Evolutionary conservation across 805 yeast genomes (phyloP).

Genomic region (Candida taoyuanica): DNA sequence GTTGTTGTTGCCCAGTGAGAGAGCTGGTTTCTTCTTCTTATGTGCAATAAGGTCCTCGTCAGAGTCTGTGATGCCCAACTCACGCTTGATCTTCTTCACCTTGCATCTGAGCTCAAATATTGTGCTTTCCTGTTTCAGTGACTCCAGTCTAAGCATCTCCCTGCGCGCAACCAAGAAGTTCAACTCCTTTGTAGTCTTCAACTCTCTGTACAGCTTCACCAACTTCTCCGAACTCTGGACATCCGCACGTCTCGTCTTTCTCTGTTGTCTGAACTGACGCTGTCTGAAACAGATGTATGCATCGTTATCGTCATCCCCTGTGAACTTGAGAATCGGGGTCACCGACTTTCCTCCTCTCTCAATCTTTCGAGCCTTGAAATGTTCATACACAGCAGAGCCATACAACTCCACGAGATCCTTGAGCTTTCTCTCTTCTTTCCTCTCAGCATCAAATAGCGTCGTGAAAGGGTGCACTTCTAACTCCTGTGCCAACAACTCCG

Average conservation of each 20-base stretch:
- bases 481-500: slow-evolving; percentile 52
- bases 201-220: slow-evolving; percentile 65
- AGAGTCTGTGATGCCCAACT: slow-evolving; percentile 72
- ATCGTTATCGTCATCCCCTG: slow-evolving; percentile 86
- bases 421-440: slow-evolving; percentile 40
- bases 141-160: slow-evolving; percentile 58
- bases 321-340: slow-evolving; percentile 70
- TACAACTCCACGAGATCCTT: slow-evolving; percentile 46
- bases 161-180: slow-evolving; percentile 69
- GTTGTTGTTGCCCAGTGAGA: slow-evolving; percentile 16
- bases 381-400: slow-evolving; percentile 68
- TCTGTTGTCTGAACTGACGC: slow-evolving; percentile 90
- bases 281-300: slow-evolving; percentile 95
- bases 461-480: slow-evolving; percentile 49
- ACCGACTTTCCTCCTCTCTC: slow-evolving; percentile 64
- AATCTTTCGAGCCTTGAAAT: slow-evolving; percentile 77
- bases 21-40: slow-evolving; percentile 52
- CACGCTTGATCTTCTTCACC: slow-evolving; percentile 70
- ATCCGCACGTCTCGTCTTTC: slow-evolving; percentile 95
- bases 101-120: slow-evolving; percentile 70
- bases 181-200: slow-evolving; percentile 69
- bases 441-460: slow-evolving; percentile 48
- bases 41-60: slow-evolving; percentile 79
- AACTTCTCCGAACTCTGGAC: slow-evolving; percentile 83
- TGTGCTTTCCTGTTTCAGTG: slow-evolving; percentile 55